Evolutionary conservation across 495 filamentous ascomycete genomes (phyloP), one percentile per base, ranked within the genome.

Genomic region (Daldinia decipiens): DNA sequence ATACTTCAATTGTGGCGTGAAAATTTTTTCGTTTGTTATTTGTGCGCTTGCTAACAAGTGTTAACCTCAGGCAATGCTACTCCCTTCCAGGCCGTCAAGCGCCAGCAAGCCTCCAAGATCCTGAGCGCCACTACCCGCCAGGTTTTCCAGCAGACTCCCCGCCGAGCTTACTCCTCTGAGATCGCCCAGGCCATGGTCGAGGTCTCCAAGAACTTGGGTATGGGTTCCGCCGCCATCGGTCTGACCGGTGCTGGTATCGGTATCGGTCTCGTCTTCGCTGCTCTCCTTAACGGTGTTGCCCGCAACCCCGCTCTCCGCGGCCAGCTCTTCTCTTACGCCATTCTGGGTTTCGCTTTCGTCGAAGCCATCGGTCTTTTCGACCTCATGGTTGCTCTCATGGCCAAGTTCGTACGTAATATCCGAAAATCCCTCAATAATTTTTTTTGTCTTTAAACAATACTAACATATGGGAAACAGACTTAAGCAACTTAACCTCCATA

Each of bases 331-430:
- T 89, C 90, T 70, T 94, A 95, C 85, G 92, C 92, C 87, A 93
- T 95, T 90, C 84, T 95, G 78, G 92, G 92, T 84, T 95, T 95
- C 82, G 92, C 92, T 77, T 95, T 95, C 89, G 92, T 93, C 80
- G 92, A 95, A 82, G 92, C 92, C 86, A 95, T 93, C 74, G 92
- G 92, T 88, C 89, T 95, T 77, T 94, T 95, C 91, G 91, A 92
- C 79, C 89, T 95, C 77, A 95, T 95, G 91, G 88, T 94, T 90
- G 90, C 91, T 82, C 90, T 93, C 85, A 93, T 93, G 90, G 89
- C 88, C 88, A 91, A 91, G 87, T 87, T 85, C 82, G 84, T 87
- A 83, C 74, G 83, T 85, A 51, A 51, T 62, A 29, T 64, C 62
- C 36, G 17, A 68, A 64, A 66, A 65, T 62, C 50, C 36, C 54